Base-by-base conservation (phyloP, 2,329 filamentous ascomycete species). In the Colletotrichum zoysiae region DNA sequence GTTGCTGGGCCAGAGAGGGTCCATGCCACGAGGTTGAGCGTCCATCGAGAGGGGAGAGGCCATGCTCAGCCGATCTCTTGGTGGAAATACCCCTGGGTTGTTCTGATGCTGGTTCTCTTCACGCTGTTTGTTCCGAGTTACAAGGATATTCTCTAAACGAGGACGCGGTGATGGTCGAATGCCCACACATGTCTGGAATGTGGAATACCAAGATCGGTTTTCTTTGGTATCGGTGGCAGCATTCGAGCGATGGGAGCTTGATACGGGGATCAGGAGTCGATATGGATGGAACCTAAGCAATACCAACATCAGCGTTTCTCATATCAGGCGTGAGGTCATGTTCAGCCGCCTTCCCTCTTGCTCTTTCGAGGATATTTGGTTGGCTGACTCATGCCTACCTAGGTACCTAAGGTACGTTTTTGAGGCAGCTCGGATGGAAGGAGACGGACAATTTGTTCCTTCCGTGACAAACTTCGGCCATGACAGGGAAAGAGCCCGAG, bases 81-180 rank as follows among this genome's bases (percentile, higher is more conserved):
- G 53, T 58, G 63, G 42, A 65, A 18, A 18, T 59, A 58, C 23
- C 33, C 63, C 5, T 50, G 53, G 63, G 33, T 59, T 9, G 30
- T 58, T n/a, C 1, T 46, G 16, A 18, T 65, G 53, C 35, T 65
- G 40, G 42, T 59, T 5, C 42, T 59, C 7, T 50, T 65, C 9
- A 30, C 18, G 12, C 20, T 59, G 51, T 42, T 50, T 48, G n/a
- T 50, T 7, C 33, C 53, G 3, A 30, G 35, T 18, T 59, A 30
- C 30, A 59, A 65, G 11, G 1, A 14, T 8, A 50, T 40, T 2
- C 23, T 16, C 3, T 65, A 16, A 38, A 16, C 7, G 7, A 20
- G n/a, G 3, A 48, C n/a, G 46, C 4, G 9, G 2, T 30, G 20
- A 2, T 18, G 30, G 18, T 2, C 33, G 5, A 11, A 20, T 33